Conservation (phyloP, 768 basidiomycete species). For the Mycena epipterygia region DNA sequence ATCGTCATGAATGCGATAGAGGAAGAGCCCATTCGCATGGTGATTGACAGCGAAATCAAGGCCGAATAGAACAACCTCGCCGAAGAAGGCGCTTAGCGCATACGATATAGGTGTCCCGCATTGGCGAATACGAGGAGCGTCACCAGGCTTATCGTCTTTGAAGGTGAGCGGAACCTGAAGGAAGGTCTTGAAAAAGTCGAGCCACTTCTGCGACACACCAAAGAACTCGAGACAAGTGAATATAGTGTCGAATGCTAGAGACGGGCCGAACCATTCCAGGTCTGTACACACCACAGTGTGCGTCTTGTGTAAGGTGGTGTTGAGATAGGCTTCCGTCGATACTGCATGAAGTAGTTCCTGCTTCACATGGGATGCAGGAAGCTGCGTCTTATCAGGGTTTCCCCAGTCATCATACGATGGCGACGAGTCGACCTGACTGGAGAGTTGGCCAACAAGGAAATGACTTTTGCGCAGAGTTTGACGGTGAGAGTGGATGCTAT, state of each 20-base stretch:
- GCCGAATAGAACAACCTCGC: too few species aligned
- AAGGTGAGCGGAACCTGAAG: too few species aligned
- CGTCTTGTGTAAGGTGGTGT: conserved; percentile 49
- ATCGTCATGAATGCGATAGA: too few species aligned
- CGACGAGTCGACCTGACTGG: conserved; percentile 21
- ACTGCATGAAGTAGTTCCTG: conserved; percentile 57
- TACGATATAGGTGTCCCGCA: too few species aligned
- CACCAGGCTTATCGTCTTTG: too few species aligned
- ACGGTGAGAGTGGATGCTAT: conserved; percentile 44
- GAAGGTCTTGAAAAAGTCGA: too few species aligned
- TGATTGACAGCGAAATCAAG: too few species aligned
- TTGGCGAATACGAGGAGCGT: too few species aligned
- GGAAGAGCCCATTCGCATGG: too few species aligned
- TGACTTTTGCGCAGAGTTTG: conserved; percentile 39
- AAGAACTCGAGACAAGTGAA: too few species aligned
- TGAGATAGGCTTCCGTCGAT: conserved; percentile 56
- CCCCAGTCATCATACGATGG: conserved; percentile 43
- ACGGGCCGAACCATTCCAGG: conserved; percentile 53
- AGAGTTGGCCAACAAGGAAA: conserved; percentile 53
- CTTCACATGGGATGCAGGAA: conserved; percentile 47
- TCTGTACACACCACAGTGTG: conserved; percentile 57
- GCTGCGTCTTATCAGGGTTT: conserved; percentile 35
- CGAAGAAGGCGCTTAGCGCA: too few species aligned
- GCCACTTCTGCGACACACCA: too few species aligned
- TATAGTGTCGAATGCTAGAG: conserved; percentile 52